A percentile compares a stretch with the other conserved stretches of the same genome.
Conservation (phyloP, 192 early-diverging fungal genomes). For the Spizellomyces punctatus region DNA sequence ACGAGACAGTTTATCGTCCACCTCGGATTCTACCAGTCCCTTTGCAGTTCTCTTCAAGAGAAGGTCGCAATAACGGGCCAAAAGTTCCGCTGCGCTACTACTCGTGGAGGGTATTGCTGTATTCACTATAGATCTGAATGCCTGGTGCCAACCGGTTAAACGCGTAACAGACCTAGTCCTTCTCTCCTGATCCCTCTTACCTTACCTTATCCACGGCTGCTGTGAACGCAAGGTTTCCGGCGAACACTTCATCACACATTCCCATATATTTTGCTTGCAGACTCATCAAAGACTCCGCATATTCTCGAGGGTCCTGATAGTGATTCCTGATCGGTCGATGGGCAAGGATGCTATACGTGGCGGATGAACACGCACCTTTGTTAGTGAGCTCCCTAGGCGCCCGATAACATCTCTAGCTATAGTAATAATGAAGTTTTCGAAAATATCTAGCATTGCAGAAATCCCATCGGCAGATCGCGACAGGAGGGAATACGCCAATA, state of each 20-base stretch:
- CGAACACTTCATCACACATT: constrained; percentile 62
- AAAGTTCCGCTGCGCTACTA: constrained; percentile 66
- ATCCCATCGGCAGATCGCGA: constrained; percentile 67
- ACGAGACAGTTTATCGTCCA: constrained; percentile 66
- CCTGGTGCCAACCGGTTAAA: constrained; percentile 33
- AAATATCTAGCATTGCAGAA: constrained; percentile 57
- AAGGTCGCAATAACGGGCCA: constrained; percentile 79
- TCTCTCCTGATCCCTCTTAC: no score
- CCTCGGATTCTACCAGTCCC: constrained; percentile 55
- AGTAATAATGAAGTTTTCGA: constrained; percentile 65
- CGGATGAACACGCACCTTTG: constrained; percentile 47
- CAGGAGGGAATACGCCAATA: constrained; percentile 67
- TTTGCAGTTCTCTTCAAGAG: constrained; percentile 68
- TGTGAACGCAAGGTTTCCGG: constrained; percentile 66
- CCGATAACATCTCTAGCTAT: constrained; percentile 60
- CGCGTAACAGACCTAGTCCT: no score
- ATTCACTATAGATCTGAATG: constrained; percentile 74
- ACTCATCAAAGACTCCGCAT: constrained; percentile 66
- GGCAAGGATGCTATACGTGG: not conserved
- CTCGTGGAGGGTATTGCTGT: constrained; percentile 41
- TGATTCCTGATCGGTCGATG: no score
- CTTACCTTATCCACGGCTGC: constrained; percentile 76
- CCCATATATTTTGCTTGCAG: constrained; percentile 67
- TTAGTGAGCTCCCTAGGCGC: constrained; percentile 39
- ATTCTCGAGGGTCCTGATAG: constrained; percentile 69